Percentiles rank a stretch among this genome's conserved stretches.
Evolutionary conservation across 441 rosid species (phyloP).

Genomic region (Erodium trifolium): DNA sequence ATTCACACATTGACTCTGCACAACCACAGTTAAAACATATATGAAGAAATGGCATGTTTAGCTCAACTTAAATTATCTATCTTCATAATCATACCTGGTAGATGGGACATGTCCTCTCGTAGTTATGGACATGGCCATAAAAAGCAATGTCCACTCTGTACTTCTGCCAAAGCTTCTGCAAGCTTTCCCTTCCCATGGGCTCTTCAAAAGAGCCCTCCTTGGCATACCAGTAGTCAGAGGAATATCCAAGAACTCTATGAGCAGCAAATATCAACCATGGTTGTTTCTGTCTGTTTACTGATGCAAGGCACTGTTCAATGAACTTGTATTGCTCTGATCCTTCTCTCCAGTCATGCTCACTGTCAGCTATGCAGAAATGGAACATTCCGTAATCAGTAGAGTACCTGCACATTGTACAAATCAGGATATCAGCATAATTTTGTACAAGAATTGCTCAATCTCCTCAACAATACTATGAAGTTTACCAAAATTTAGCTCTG

Average conservation of each 20-base stretch:
- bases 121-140: too few species aligned
- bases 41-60: background rate
- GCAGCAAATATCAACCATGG: constrained; percentile 90
- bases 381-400: constrained; percentile 80
- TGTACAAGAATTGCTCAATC: background rate
- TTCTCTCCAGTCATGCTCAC: constrained; percentile 93
- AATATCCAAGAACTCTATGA: constrained; percentile 85
- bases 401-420: constrained; percentile 48
- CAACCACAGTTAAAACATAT: background rate
- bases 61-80: background rate
- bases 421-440: background rate
- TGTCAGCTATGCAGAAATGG: constrained; percentile 83
- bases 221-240: constrained; percentile 52
- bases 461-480: background rate
- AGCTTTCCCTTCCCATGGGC: constrained; percentile 85
- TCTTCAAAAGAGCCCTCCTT: constrained; percentile 65
- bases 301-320: constrained; percentile 75
- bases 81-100: constrained; percentile 48
- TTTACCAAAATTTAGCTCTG: constrained; percentile 86
- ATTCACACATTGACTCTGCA: constrained; percentile 63
- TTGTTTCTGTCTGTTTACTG: constrained; percentile 70
- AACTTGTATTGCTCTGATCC: constrained; percentile 70
- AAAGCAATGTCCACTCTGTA: too few species aligned
- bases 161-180: too few species aligned
- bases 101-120: constrained; percentile 13